Percentiles rank a stretch among this genome's conserved stretches.
Evolutionary conservation across 768 basidiomycete species (phyloP).

Genomic region (Lyophyllum atratum): DNA sequence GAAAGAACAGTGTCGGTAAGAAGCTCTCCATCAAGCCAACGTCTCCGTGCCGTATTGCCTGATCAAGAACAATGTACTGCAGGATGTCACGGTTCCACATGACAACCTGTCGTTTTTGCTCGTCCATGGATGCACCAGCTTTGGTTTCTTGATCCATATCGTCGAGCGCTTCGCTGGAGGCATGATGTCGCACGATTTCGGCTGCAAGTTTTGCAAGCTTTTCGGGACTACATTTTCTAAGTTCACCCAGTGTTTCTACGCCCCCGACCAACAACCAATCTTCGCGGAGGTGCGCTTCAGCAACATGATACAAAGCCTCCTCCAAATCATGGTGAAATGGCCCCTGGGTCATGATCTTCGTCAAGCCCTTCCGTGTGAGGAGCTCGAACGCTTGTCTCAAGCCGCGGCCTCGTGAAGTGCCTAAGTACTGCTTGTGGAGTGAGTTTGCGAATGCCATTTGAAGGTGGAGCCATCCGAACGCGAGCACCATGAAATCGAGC

Average conservation of each 20-base stretch:
- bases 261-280: constrained; percentile 29
- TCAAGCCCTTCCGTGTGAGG: constrained; percentile 30
- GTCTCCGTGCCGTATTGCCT: constrained; percentile 36
- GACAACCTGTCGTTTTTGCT: constrained; percentile 24
- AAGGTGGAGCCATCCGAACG: constrained; percentile 44
- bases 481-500: constrained; percentile 32
- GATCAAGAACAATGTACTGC: constrained; percentile 33
- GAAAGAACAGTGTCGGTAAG: neutral
- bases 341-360: constrained; percentile 24
- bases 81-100: constrained; percentile 39
- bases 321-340: constrained; percentile 35
- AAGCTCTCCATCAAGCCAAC: constrained; percentile 1
- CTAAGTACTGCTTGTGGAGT: constrained; percentile 42
- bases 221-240: constrained; percentile 25
- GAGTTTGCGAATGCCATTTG: constrained; percentile 41
- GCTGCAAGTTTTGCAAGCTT: constrained; percentile 28
- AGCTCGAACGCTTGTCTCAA: constrained; percentile 32
- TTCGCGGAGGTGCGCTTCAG: constrained; percentile 37
- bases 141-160: constrained; percentile 4
- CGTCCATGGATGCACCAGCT: constrained; percentile 8
- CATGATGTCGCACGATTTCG: constrained; percentile 24
- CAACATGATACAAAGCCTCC: constrained; percentile 35
- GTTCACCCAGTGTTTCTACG: constrained; percentile 24
- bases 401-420: constrained; percentile 26
- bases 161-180: constrained; percentile 31